Evolutionary conservation across 306 rosid genomes (phyloP).

Genomic region (Rosa lucieae): DNA sequence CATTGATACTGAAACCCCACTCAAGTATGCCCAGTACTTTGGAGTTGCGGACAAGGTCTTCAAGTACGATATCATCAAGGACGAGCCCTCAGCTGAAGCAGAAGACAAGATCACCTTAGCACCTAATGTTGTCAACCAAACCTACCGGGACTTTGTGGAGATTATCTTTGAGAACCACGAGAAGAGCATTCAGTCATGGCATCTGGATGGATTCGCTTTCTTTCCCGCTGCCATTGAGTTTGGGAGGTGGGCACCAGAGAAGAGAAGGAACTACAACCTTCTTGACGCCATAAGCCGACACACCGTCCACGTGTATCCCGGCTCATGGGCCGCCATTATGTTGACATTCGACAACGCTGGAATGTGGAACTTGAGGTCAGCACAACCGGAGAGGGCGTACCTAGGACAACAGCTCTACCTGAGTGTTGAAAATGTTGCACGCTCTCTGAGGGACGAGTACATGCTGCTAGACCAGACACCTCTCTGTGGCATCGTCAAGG

Average conservation of each 20-base stretch:
- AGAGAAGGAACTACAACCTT: constrained; percentile 51
- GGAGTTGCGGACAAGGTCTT: constrained; percentile 31
- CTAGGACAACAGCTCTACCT: constrained; percentile 56
- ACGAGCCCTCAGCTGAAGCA: constrained; percentile 18
- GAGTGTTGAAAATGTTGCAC: constrained; percentile 47
- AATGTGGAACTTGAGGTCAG: constrained; percentile 65
- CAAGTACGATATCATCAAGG: constrained; percentile 39
- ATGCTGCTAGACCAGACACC: constrained; percentile 31
- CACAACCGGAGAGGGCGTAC: constrained; percentile 50
- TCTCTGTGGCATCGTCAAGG: constrained; percentile 45
- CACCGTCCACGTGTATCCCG: constrained; percentile 59
- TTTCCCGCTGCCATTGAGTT: constrained; percentile 54
- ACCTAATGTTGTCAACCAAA: constrained; percentile 38
- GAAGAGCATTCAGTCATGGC: constrained; percentile 57
- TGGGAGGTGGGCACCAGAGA: constrained; percentile 55
- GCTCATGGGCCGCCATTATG: constrained; percentile 62
- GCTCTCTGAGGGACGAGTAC: constrained; percentile 65
- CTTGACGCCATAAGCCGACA: constrained; percentile 57
- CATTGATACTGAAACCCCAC: constrained; percentile 38
- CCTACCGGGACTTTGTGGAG: constrained; percentile 46
- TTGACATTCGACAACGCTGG: constrained; percentile 58
- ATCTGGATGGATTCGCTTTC: constrained; percentile 60
- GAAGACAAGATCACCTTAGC: background rate
- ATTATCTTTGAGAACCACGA: constrained; percentile 65
- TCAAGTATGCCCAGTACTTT: constrained; percentile 65